phyloP scores from a whole-genome alignment of 2,329 filamentous ascomycete species.

The Mollisiaceae sp. region DNA sequence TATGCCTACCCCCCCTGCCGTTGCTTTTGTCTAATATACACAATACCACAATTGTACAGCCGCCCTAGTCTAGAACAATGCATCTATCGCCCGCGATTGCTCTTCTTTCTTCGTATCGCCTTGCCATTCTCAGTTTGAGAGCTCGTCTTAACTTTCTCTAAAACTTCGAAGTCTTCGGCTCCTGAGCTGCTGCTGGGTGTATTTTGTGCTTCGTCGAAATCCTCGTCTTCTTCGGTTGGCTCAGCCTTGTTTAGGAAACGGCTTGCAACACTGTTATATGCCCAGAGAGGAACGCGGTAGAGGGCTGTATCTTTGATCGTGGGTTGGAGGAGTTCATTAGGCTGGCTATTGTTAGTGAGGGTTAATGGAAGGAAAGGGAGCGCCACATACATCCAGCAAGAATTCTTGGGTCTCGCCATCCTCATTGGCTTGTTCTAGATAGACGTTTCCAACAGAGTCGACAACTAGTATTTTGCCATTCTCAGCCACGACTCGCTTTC shows the following conservation, averaged over 20 bases:
- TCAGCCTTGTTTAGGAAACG: conserved; percentile 51
- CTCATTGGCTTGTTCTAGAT: conserved; percentile 88
- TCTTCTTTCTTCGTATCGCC: conserved; percentile 38
- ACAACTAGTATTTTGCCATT: conserved; percentile 96
- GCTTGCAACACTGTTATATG: conserved; percentile 63
- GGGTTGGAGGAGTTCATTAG: conserved; percentile 78
- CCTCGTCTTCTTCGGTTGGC: conserved; percentile 45
- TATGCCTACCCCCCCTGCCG: background rate
- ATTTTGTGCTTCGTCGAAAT: conserved; percentile 48
- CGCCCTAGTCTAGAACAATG: background rate
- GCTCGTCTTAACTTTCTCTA: conserved; percentile 55
- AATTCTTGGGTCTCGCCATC: conserved; percentile 85
- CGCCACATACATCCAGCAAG: conserved; percentile 79
- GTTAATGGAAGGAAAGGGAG: conserved; percentile 28
- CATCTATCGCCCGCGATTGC: conserved; percentile 27
- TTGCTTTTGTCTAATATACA: conserved; percentile 1
- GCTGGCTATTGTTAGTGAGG: conserved; percentile 53
- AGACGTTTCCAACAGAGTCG: conserved; percentile 90
- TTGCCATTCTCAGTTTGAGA: conserved; percentile 39
- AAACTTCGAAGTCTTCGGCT: conserved; percentile 65
- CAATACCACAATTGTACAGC: background rate
- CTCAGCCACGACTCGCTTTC: conserved; percentile 88
- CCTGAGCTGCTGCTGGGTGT: conserved; percentile 61
- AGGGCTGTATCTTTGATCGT: conserved; percentile 83
- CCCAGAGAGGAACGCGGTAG: conserved; percentile 76